Conservation (phyloP, 2,329 filamentous ascomycete species). For the Celoporthe dispersa region DNA sequence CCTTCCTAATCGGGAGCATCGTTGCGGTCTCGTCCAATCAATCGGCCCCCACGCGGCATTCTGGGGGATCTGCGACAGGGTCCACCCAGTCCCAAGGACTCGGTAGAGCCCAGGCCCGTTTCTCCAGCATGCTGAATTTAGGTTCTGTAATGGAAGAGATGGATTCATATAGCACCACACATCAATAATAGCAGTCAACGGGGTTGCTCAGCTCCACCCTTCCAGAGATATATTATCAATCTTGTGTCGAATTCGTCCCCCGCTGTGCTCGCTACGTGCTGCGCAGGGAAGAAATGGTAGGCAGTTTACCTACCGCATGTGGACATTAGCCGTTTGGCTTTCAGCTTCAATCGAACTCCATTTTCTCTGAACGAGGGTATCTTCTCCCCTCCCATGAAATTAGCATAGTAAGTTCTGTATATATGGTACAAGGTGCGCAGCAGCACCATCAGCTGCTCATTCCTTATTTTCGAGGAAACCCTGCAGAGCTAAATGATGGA, state of each 20-base stretch:
- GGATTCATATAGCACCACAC: background rate
- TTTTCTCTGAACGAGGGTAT: background rate
- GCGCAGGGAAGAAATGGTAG: no score
- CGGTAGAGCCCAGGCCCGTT: background rate
- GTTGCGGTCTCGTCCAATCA: conserved; percentile 19
- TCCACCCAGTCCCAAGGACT: background rate
- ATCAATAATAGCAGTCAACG: background rate
- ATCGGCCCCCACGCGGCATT: background rate
- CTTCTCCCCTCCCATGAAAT: background rate
- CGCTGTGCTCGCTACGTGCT: no score
- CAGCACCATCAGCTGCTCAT: background rate
- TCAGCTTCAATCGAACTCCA: no score
- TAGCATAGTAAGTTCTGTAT: background rate
- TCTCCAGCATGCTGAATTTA: background rate
- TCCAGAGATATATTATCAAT: background rate
- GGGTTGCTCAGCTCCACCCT: background rate
- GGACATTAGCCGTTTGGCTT: no score
- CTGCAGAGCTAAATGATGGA: background rate
- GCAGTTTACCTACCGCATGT: no score
- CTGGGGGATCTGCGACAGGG: conserved; percentile 1
- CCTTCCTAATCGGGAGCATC: conserved; percentile 22
- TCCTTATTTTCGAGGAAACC: background rate
- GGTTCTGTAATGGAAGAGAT: no score
- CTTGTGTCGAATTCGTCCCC: background rate
- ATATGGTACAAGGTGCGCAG: no score